Evolutionary conservation across 352 stramenopile species (phyloP).

Genomic region (Phytophthora sp.): DNA sequence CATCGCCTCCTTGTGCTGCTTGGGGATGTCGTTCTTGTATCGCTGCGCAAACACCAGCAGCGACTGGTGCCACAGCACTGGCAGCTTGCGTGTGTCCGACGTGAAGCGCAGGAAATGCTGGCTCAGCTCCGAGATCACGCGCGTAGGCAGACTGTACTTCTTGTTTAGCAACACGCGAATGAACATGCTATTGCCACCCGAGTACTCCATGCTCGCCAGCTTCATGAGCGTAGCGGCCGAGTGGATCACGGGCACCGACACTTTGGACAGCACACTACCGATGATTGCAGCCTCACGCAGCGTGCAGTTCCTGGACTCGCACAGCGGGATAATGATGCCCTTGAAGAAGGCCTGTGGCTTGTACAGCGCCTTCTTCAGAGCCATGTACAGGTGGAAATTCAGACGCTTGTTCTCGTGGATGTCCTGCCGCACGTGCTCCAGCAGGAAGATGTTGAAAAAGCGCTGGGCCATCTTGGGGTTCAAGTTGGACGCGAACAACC

Average conservation of each 20-base stretch:
- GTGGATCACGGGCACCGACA: slow-evolving; percentile 99
- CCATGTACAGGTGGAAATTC: slow-evolving; percentile 99
- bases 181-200: slow-evolving; percentile 97
- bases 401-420: slow-evolving; percentile 98
- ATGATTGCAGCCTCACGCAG: slow-evolving; percentile 98
- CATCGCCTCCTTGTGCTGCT: slow-evolving; percentile 94
- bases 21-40: slow-evolving; percentile 98
- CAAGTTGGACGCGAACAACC: slow-evolving; percentile 99
- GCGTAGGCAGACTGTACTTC: slow-evolving; percentile 99
- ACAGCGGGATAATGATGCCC: slow-evolving; percentile 98
- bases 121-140: slow-evolving; percentile 96
- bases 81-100: slow-evolving; percentile 85
- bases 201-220: slow-evolving; percentile 96
- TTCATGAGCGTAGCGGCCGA: slow-evolving; percentile 99
- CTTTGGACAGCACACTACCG: slow-evolving; percentile 96
- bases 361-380: slow-evolving; percentile 99
- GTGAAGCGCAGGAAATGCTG: slow-evolving; percentile 97
- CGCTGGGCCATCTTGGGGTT: slow-evolving; percentile 99
- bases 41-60: slow-evolving; percentile 98
- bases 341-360: slow-evolving; percentile 99
- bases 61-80: slow-evolving; percentile 99
- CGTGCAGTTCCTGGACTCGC: slow-evolving; percentile 94
- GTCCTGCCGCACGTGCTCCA: slow-evolving; percentile 97
- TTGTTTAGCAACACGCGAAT: slow-evolving; percentile 99
- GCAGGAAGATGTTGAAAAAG: slow-evolving; percentile 99